These are phyloP conservation scores for Yamagishiella unicocca DNA, from an alignment of 139 green algal genomes.

Conservation along the genomic window DNA sequence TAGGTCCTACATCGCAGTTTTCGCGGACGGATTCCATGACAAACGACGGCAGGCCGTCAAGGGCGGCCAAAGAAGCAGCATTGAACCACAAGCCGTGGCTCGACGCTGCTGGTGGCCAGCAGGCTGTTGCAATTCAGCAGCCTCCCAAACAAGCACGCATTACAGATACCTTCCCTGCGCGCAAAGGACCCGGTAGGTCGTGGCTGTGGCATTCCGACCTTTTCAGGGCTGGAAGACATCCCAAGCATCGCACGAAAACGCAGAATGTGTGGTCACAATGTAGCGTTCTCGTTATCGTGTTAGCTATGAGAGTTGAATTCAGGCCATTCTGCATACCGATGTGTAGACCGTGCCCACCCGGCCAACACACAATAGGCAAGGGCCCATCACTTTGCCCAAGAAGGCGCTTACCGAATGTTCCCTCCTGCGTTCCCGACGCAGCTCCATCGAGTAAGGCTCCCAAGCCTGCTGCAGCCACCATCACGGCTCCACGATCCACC, in stretches of 20 bases:
- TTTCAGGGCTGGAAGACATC: too few species aligned
- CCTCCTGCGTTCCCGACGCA: not conserved
- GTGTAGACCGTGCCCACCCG: too few species aligned
- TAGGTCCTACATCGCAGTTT: too few species aligned
- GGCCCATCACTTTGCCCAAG: too few species aligned
- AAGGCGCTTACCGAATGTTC: too few species aligned
- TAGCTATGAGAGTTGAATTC: too few species aligned
- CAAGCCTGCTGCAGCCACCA: not conserved
- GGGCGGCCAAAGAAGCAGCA: not conserved
- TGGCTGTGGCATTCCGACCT: too few species aligned
- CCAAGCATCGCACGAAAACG: too few species aligned
- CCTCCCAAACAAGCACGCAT: slow-evolving; percentile 16
- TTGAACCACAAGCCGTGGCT: not conserved
- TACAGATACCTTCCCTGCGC: slow-evolving; percentile 7
- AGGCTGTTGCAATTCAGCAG: not conserved
- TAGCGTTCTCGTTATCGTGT: too few species aligned
- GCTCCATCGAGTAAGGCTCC: not conserved
- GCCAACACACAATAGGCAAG: too few species aligned
- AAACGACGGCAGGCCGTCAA: not conserved
- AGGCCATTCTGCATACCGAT: too few species aligned
- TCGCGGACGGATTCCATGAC: not conserved
- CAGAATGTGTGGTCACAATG: too few species aligned
- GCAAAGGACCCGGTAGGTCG: slow-evolving; percentile 29
- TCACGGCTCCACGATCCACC: not conserved
- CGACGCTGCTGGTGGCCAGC: not conserved